Percentiles rank a stretch among this genome's conserved stretches.
Conservation (phyloP, 306 rosid species). For the Fagus sylvatica region DNA sequence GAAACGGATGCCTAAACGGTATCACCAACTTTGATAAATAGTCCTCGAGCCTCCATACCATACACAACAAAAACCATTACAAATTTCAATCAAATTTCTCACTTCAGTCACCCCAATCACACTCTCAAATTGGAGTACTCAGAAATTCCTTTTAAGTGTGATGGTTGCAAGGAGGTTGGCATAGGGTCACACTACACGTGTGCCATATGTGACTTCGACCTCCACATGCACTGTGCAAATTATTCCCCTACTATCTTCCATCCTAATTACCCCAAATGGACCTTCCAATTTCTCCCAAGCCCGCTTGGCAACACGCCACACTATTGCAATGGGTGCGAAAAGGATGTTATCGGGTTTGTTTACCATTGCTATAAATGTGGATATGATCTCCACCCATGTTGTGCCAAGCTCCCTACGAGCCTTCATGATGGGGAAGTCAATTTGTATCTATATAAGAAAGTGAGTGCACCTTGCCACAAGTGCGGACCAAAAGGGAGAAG, state of each 20-base stretch:
- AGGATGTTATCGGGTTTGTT: slow-evolving; percentile 68
- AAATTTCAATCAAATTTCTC: slow-evolving; percentile 75
- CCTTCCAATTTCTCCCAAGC: slow-evolving; percentile 62
- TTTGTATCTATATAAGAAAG: slow-evolving; percentile 63
- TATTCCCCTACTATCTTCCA: slow-evolving; percentile 55
- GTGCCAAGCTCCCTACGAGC: slow-evolving; percentile 85
- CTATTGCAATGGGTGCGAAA: slow-evolving; percentile 90
- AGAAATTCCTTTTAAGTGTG: slow-evolving; percentile 87
- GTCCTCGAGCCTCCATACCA: too few species aligned
- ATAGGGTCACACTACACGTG: slow-evolving; percentile 88
- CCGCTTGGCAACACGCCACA: slow-evolving; percentile 64
- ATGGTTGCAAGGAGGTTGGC: slow-evolving; percentile 90
- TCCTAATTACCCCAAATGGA: slow-evolving; percentile 80
- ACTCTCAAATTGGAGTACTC: slow-evolving; percentile 66
- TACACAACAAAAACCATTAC: slow-evolving; percentile 52
- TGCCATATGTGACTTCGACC: slow-evolving; percentile 69
- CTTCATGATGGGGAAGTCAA: slow-evolving; percentile 70
- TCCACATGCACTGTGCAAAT: slow-evolving; percentile 79
- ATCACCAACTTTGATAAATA: too few species aligned
- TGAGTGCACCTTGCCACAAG: slow-evolving; percentile 64
- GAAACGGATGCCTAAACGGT: too few species aligned
- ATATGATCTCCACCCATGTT: slow-evolving; percentile 90
- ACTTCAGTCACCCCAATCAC: slow-evolving; percentile 87
- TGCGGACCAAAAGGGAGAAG: slow-evolving; percentile 86
- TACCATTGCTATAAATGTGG: slow-evolving; percentile 83